Conservation (phyloP, 257 asterid genomes). For the Capsicum chinense region DNA sequence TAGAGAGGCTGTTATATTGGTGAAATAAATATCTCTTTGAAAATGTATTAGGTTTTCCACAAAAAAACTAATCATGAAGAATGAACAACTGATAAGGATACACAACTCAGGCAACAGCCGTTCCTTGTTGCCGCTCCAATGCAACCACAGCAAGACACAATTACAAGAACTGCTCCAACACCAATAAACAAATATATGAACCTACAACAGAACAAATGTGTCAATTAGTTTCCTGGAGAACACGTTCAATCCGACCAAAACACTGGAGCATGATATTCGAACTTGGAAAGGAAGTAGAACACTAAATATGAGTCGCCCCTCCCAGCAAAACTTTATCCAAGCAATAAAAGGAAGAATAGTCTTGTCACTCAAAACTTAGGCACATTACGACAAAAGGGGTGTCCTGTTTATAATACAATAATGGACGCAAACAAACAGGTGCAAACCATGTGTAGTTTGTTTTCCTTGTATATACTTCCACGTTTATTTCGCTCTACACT, state of each 20-base stretch:
- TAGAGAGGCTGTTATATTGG: neutral
- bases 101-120: conserved; percentile 95
- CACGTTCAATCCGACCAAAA: neutral
- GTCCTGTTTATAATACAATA: neutral
- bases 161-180: conserved; percentile 66
- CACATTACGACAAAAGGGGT: neutral
- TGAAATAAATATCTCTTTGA: neutral
- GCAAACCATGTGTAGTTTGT: neutral
- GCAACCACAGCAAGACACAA: conserved; percentile 91
- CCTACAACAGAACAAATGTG: conserved; percentile 55
- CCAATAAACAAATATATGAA: conserved; percentile 88
- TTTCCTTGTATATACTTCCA: neutral
- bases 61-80: neutral
- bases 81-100: conserved; percentile 55
- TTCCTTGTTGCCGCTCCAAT: conserved; percentile 70
- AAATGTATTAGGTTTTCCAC: neutral
- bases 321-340: conserved; percentile 20
- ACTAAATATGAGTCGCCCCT: neutral
- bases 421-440: neutral
- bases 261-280: neutral
- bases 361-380: neutral
- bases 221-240: conserved; percentile 22
- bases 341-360: neutral
- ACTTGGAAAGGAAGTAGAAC: neutral
- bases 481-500: neutral